A percentile compares a stretch with the other conserved stretches of the same genome.
phyloP scores from a whole-genome alignment of 345 rosid genomes.

The Salix udensis region DNA sequence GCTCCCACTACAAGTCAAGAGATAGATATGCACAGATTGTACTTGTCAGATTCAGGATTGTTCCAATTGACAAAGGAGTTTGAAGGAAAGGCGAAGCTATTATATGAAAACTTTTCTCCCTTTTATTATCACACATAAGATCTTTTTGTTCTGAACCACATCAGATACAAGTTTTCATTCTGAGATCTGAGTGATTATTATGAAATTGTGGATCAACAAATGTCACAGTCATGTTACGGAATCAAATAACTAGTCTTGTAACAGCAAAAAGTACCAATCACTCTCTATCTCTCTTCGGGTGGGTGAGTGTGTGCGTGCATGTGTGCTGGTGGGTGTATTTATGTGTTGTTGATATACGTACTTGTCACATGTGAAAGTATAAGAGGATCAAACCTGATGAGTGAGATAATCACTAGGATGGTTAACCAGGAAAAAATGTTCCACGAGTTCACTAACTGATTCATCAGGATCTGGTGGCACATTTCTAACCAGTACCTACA shows the following conservation, averaged over 20 bases:
- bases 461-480: constrained; percentile 93
- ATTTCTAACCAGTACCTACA: constrained; percentile 77
- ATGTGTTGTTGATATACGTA: neutral
- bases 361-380: neutral
- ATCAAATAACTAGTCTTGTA: neutral
- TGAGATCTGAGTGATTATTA: neutral
- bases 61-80: neutral
- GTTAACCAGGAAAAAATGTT: constrained; percentile 86
- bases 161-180: neutral
- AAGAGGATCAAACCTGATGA: constrained; percentile 59
- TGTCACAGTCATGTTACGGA: neutral
- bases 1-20: too few species aligned
- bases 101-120: neutral
- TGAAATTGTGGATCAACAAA: neutral
- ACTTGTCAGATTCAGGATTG: too few species aligned
- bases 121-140: neutral
- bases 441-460: constrained; percentile 74
- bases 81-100: neutral
- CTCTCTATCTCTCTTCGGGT: too few species aligned
- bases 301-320: neutral
- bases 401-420: constrained; percentile 80
- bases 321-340: neutral
- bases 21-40: too few species aligned
- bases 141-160: neutral
- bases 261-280: neutral